phyloP scores from a whole-genome alignment of 768 basidiomycete species.

The Tylopilus rubrobrunneus region DNA sequence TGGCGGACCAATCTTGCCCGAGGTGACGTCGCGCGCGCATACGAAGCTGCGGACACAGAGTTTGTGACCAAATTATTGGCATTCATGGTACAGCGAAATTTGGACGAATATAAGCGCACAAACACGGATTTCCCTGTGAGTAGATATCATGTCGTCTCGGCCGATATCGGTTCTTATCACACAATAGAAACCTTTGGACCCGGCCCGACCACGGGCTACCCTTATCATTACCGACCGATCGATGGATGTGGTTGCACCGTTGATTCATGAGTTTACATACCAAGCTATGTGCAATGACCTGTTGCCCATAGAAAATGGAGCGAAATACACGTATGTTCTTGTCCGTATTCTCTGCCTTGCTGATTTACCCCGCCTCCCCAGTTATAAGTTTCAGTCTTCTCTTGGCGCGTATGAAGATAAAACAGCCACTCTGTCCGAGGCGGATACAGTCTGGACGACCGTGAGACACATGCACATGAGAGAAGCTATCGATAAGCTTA shows the following conservation, averaged over 20 bases:
- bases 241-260: constrained; percentile 88
- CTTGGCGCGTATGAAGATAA: constrained; percentile 85
- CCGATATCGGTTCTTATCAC: neutral
- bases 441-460: constrained; percentile 86
- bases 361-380: constrained; percentile 27
- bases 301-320: constrained; percentile 82
- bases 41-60: constrained; percentile 69
- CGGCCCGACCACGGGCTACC: constrained; percentile 67
- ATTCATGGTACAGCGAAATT: constrained; percentile 72
- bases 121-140: constrained; percentile 88
- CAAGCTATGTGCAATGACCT: constrained; percentile 98
- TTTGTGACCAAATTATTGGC: constrained; percentile 81
- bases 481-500: constrained; percentile 95
- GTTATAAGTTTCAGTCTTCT: constrained; percentile 93
- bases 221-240: constrained; percentile 94
- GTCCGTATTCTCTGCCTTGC: constrained; percentile 8
- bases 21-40: constrained; percentile 63
- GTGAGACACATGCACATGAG: constrained; percentile 98
- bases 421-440: constrained; percentile 78
- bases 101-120: constrained; percentile 83
- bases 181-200: constrained; percentile 50
- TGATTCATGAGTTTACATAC: constrained; percentile 97
- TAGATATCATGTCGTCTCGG: constrained; percentile 4
- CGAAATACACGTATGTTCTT: constrained; percentile 75
- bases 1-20: constrained; percentile 83